Evolutionary conservation across 129 eudicot species (phyloP), one percentile per base, ranked within the genome.

Genomic region (Gnaphalium uliginosum): DNA sequence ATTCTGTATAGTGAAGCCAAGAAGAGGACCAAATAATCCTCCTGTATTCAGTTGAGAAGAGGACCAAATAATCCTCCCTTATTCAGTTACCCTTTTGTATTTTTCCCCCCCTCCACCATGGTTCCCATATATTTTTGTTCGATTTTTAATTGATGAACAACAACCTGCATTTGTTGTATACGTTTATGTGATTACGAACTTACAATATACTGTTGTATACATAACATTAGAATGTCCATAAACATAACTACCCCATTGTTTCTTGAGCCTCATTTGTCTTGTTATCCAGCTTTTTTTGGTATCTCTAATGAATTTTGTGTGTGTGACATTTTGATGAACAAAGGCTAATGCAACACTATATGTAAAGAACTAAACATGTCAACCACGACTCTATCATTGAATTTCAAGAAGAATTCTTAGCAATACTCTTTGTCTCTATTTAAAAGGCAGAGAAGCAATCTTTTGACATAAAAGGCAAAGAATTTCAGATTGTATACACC

Each of bases 1-100:
- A 76, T 81, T 81, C 30, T 85, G 70, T 72, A 77, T 33, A 81
- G 84, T 69, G 84, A 81, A 81, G 84, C 84, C 68, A 81, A 81
- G 76, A 81, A 81, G 69, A 81, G 84, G 68, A 61, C 68, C 81
- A 81, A 69, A 61, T 78, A 71, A 78, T 60, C 54, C 30, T 77
- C 75, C n/a, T 32, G 9, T 37, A n/a, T 73, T 59, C 56, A 59
- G 22, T 59, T 73, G n/a, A 81, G 76, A 81, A 81, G 69, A 81
- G 84, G 68, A 61, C 68, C 81, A 81, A 69, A 61, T 78, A 71
- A 78, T 60, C 54, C 30, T 77, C 75, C n/a, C 48, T 17, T 37
- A n/a, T 73, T 59, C 56, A 59, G 22, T 59, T 73, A 50, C 53
- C 68, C 23, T 58, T 69, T 69, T 43, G 60, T 53, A 56, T 57